Percentiles rank a stretch among this genome's conserved stretches.
These are phyloP conservation scores for Ophiorrhiza pumila DNA, from an alignment of 257 asterid genomes.

Conservation along the genomic window DNA sequence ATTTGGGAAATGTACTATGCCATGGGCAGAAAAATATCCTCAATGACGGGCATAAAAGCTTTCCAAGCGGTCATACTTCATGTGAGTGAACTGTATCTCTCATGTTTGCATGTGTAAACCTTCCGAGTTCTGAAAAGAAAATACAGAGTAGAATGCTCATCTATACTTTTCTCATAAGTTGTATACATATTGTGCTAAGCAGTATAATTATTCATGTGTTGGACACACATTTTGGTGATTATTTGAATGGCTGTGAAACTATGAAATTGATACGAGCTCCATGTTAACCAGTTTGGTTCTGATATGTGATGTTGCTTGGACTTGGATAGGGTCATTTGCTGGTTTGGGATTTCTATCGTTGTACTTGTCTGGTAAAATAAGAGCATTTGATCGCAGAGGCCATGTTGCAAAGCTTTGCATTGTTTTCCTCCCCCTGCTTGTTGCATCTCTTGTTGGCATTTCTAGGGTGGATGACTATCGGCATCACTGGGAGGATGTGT, in stretches of 20 bases:
- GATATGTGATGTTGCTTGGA: constrained; percentile 4
- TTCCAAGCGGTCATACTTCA: constrained; percentile 92
- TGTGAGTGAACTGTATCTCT: constrained; percentile 38
- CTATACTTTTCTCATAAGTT: no score
- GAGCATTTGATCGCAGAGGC: constrained; percentile 64
- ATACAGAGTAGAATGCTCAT: no score
- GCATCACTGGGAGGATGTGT: constrained; percentile 96
- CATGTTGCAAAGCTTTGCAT: constrained; percentile 77
- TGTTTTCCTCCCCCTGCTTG: constrained; percentile 58
- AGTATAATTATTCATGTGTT: not conserved
- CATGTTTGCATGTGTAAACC: not conserved
- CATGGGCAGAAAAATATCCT: constrained; percentile 50
- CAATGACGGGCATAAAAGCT: constrained; percentile 73
- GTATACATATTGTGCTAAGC: not conserved
- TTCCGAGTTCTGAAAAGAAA: not conserved
- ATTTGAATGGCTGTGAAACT: not conserved
- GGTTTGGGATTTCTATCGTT: constrained; percentile 77
- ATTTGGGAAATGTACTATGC: constrained; percentile 73
- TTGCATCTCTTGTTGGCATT: constrained; percentile 58
- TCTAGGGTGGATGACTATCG: constrained; percentile 81
- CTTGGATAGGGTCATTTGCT: constrained; percentile 63
- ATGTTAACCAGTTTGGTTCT: not conserved
- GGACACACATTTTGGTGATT: not conserved
- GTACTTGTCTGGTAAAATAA: constrained; percentile 74
- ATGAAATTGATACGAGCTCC: not conserved